Base-by-base conservation (phyloP, 192 early-diverging fungal species). In the Phycomyces nitens region DNA sequence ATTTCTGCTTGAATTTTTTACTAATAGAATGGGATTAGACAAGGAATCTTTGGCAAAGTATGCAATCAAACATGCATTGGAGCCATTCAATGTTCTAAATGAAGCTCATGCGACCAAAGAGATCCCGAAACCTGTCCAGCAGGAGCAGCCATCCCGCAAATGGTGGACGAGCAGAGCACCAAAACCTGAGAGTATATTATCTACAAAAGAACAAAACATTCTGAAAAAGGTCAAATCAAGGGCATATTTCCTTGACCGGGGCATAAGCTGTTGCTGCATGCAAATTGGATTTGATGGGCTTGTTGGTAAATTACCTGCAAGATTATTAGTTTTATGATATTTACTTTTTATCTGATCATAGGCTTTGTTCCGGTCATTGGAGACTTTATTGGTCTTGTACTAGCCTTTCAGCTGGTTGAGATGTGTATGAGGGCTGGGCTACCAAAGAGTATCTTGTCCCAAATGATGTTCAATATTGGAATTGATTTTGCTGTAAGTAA, bases 341-440 rank as follows among this genome's bases (percentile, higher is more conserved):
- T 62, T 38, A 43, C 34, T 49, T 34, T 15, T 68, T n/a, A n/a
- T n/a, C n/a, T n/a, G n/a, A n/a, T n/a, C n/a, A 7, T 65, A 80
- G 79, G 79, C 38, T 64, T 77, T 56, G 56, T 80, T 21, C 79
- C 79, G n/a, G 52, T 78, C 23, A 55, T 71, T 49, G 80, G 80
- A 22, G 80, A 77, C 66, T 53, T 62, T n/a, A 63, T 79, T 34
- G 72, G 74, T 0, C 7, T 74, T 52, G 41, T 70, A 10, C 52
- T 78, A 34, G 65, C 80, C 1, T 10, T 78, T 51, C 60, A 60
- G 3, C 40, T 80, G 10, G 53, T 80, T 18, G 60, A 71, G 20
- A 73, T 64, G 2, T 72, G 75, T 15, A 74, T 70, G 56, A 29
- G 77, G 58, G 77, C 73, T 15, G 64, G 73, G 21, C 65, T 80